These are phyloP conservation scores for Scedosporium apiospermum DNA, from an alignment of 2,329 filamentous ascomycete species.

Conservation along the genomic window DNA sequence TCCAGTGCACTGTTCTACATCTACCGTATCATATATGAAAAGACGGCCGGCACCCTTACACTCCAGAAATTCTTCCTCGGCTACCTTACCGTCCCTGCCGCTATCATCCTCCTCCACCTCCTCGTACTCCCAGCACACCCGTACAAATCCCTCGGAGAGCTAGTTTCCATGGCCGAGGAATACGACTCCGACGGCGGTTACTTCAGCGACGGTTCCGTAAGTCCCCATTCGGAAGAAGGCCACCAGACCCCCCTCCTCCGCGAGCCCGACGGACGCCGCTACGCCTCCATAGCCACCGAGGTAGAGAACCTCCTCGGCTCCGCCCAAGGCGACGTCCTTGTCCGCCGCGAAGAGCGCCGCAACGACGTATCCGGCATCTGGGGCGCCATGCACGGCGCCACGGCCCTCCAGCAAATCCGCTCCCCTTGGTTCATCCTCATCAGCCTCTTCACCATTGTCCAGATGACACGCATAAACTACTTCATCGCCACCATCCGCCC, in stretches of 20 bases:
- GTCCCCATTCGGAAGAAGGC: slow-evolving; percentile 18
- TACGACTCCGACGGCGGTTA: slow-evolving; percentile 22
- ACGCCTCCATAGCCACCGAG: slow-evolving; percentile 56
- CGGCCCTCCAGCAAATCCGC: slow-evolving; percentile 62
- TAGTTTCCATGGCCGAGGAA: slow-evolving; percentile 51
- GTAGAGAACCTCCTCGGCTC: slow-evolving; percentile 66
- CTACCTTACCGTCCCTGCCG: slow-evolving; percentile 61
- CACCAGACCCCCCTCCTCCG: slow-evolving; percentile 43
- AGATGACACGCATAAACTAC: slow-evolving; percentile 81
- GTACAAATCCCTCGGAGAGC: slow-evolving; percentile 78
- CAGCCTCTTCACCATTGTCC: slow-evolving; percentile 67
- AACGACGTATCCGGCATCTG: slow-evolving; percentile 69
- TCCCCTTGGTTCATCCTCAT: slow-evolving; percentile 82
- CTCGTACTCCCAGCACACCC: slow-evolving; percentile 64
- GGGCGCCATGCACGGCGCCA: slow-evolving; percentile 70
- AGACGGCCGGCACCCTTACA: slow-evolving; percentile 43
- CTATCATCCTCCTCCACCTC: slow-evolving; percentile 58
- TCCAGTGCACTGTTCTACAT: slow-evolving; percentile 70
- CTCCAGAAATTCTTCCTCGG: slow-evolving; percentile 60
- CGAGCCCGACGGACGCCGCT: slow-evolving; percentile 49
- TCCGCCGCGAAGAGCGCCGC: slow-evolving; percentile 57
- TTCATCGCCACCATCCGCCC: slow-evolving; percentile 79
- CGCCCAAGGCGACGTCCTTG: slow-evolving; percentile 50
- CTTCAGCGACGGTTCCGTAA: slow-evolving; percentile 39
- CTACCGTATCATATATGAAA: slow-evolving; percentile 62